phyloP scores from a whole-genome alignment of 768 basidiomycete species.

The Tulasnella sp. region DNA sequence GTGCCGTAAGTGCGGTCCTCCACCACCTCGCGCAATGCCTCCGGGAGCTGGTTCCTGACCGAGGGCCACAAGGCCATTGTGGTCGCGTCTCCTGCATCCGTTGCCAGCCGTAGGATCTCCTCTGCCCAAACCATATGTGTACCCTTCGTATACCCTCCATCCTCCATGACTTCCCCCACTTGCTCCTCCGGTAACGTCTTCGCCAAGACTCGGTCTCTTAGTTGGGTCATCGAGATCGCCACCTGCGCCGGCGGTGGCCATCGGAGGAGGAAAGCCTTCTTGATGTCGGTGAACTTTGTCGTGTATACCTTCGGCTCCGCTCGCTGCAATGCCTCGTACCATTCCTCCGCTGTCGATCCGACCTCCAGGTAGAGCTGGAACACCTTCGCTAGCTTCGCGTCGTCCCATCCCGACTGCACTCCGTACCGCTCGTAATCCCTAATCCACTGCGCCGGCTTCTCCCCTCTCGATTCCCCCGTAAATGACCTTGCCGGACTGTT shows the following conservation, averaged over 20 bases:
- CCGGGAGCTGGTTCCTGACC: background rate
- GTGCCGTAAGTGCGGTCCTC: background rate
- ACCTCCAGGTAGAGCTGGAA: slow-evolving; percentile 2
- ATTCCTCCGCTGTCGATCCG: background rate
- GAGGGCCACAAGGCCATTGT: background rate
- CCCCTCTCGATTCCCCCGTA: background rate
- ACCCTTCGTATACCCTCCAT: background rate
- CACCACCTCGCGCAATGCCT: background rate
- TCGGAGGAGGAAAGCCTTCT: background rate
- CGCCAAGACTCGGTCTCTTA: background rate
- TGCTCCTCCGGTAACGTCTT: background rate
- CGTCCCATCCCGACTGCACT: background rate
- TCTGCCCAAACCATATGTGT: background rate
- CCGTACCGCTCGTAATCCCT: background rate
- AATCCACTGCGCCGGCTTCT: background rate
- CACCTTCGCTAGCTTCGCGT: background rate
- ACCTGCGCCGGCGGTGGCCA: slow-evolving; percentile 1
- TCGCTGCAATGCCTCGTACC: background rate
- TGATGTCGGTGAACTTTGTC: background rate
- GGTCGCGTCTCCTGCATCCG: background rate
- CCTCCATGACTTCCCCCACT: background rate
- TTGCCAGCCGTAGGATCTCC: background rate
- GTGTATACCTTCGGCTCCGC: background rate
- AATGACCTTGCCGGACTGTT: background rate
- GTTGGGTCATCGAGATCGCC: background rate